Base-by-base conservation (phyloP, 371 early-diverging fungal species). In the Rhizoclosmatium hyalinum region DNA sequence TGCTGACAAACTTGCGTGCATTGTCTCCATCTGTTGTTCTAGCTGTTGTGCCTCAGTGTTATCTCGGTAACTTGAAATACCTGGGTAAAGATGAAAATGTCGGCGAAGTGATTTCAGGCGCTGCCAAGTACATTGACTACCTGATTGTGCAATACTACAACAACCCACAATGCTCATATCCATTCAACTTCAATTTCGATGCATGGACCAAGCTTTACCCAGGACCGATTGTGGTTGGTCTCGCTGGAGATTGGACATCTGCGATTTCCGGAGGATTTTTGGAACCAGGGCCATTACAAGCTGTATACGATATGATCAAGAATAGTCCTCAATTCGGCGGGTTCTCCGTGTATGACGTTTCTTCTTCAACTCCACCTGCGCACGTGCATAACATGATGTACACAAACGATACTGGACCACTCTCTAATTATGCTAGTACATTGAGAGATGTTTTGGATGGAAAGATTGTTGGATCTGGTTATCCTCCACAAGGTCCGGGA, bases 281-380 rank as follows among this genome's bases (percentile, higher is more conserved):
- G 3, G 69, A 69, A n/a, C 55, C n/a, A n/a, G 69, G 69, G n/a
- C 69, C 69, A 2, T 39, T 69, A 3, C 69, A 69, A 42, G 69
- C 69, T 42, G 69, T 69, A 39, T 69, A 56, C 44, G 69, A 69
- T 42, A 69, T 69, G 69, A 55, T 69, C 43, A 69, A 69, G 32
- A 32, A 21, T 43, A 17, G 42, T 44, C 12, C 17, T 2, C 69
- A 69, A 32, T 69, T 69, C 42, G 57, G n/a, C 42, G 69, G 69
- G 8, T 69, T 69, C 43, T 69, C 69, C 3, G 60, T 69, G 55
- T 69, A 69, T 55, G 69, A 69, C 42, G 69, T 69, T 4, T 69
- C 69, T 1, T 69, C 69, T 0, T 56, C 57, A 6, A 69, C n/a
- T 17, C 32, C 69, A 12, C 69, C 69, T 8, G 55, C 69, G 12